Conservation (phyloP, 345 rosid genomes). For the Hevea brasiliensis region DNA sequence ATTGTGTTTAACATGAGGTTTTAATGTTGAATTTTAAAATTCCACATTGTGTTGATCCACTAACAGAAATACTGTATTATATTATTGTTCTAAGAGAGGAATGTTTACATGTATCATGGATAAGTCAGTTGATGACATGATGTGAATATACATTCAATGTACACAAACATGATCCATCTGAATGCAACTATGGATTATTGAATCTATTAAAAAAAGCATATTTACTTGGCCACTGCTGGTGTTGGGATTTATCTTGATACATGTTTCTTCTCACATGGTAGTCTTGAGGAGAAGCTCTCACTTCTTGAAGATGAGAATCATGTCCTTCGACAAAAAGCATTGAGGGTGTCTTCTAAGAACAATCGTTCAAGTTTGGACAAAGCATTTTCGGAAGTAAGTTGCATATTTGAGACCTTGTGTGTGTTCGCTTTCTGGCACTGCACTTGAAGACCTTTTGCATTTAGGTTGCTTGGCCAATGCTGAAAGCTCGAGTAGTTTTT, state of each 20-base stretch:
- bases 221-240: not conserved
- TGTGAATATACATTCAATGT: too few species aligned
- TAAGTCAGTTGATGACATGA: not conserved
- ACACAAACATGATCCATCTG: not conserved
- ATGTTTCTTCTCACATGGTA: constrained; percentile 26
- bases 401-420: not conserved
- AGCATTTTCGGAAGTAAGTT: constrained; percentile 68
- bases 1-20: not conserved
- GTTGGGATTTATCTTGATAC: not conserved
- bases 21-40: not conserved
- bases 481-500: not conserved
- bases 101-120: not conserved
- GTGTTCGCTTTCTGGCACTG: not conserved
- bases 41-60: too few species aligned
- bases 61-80: too few species aligned
- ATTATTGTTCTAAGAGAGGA: not conserved
- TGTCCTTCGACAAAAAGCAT: constrained; percentile 72
- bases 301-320: constrained; percentile 82
- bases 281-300: constrained; percentile 75
- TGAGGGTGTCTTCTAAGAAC: constrained; percentile 53
- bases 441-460: not conserved
- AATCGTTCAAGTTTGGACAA: constrained; percentile 44
- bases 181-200: not conserved
- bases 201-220: not conserved
- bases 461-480: not conserved